Evolutionary conservation across 1,139 yeast genomes (phyloP), one percentile per base, ranked within the genome.

Genomic region (Kurtzmaniella natalensis): DNA sequence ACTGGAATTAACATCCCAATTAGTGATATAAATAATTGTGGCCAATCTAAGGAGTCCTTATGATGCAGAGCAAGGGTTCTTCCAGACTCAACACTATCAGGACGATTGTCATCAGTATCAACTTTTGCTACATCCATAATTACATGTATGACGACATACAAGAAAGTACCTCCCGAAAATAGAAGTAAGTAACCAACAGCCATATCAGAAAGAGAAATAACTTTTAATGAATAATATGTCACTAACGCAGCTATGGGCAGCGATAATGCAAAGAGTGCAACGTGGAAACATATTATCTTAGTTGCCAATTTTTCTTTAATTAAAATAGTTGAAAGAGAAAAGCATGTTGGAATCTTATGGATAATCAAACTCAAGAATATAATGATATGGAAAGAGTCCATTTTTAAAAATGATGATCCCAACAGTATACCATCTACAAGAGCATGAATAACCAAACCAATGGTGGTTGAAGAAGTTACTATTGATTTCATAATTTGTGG

Each of bases 301-400:
- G 42, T 39, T n/a, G 53, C 41, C 2, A 60, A 45, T 5, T 55
- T 55, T 31, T 63, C 59, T 28, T 65, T 60, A n/a, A 72, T 50
- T 27, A 84, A 58, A 9, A 82, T 66, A 2, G 86, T 70, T 2
- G 76, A 57, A 30, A 84, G 65, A 31, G 89, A 83, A 51, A 83
- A 80, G 5, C 87, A 71, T 0, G 92, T 81, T 0, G 94, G 94
- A 4, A 83, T 64, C 51, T 83, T 83, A 61, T 83, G 94, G 20
- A 82, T 53, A 39, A 83, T 67, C 15, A 84, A 73, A 13, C 86
- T 81, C 7, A 73, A 37, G 43, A 75, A 74, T 40, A 80, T 68
- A 14, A 78, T 47, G n/a, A 74, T 44, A 29, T 70, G 71, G 21
- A 82, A 55, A 2, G 72, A 57, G 3, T 67, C 48, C 37, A 66